Evolutionary conservation across 2,329 filamentous ascomycete species (phyloP), one percentile per base, ranked within the genome.

Genomic region (Aspergillus texensis): DNA sequence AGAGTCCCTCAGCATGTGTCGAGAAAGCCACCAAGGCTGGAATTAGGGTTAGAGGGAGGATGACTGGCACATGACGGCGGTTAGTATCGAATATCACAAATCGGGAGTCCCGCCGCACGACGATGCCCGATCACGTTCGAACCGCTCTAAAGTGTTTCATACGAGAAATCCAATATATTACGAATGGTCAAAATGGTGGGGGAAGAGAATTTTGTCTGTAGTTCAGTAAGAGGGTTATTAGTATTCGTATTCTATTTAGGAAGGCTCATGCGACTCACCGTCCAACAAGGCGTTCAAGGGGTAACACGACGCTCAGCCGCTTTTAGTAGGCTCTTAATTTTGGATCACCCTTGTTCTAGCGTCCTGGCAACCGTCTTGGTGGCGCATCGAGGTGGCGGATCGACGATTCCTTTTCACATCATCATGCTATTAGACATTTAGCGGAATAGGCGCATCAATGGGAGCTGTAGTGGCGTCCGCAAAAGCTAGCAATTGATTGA

Each of bases 81-180:
- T 41, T 9, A 41, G 3, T 41, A 9, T 9, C 1, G 39, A 41
- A 0, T 41, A 41, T 41, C 39, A 41, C 9, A 19, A 4, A n/a
- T n/a, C 8, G 39, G 16, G 8, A 19, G 6, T 8, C 2, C 19
- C 19, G 8, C 6, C 16, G 6, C 39, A 8, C 39, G 19, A 1
- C 36, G 8, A 41, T 1, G 16, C 19, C 19, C 6, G 14, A n/a
- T 19, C 6, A 19, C 36, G 3, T 41, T 41, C 3, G 16, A 41
- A 6, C 1, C 1, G 39, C 19, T n/a, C 1, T 1, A 1, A 41
- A 19, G 39, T 2, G 39, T n/a, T 19, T 41, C 6, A 9, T 1
- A n/a, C 3, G 8, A n/a, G 3, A 8, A n/a, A 9, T 10, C 3
- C 4, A n/a, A n/a, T 9, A 4, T n/a, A 4, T 10, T 1, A 14